A percentile compares a stretch with the other conserved stretches of the same genome.
Conservation (phyloP, 106 monocot genomes). For the Posidonia australis region DNA sequence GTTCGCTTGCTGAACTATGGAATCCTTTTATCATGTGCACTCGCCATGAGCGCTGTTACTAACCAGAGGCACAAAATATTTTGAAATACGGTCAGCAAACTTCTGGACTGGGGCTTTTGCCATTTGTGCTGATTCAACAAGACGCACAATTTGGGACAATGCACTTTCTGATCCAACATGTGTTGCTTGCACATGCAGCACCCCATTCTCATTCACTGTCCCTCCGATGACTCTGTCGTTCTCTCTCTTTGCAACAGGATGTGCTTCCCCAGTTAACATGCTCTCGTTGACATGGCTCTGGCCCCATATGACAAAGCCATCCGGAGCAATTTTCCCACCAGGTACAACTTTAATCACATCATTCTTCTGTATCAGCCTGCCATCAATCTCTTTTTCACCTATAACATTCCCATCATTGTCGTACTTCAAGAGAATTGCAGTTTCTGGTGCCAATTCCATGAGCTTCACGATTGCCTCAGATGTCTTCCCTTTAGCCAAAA, state of each 20-base stretch:
- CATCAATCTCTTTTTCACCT: conserved; percentile 65
- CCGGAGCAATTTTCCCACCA: conserved; percentile 71
- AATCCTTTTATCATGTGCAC: no score
- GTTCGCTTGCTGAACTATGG: no score
- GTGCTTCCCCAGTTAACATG: conserved; percentile 93
- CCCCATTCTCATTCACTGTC: conserved; percentile 84
- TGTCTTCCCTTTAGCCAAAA: conserved; percentile 85
- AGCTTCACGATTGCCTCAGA: conserved; percentile 82
- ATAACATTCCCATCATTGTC: conserved; percentile 47
- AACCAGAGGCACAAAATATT: conserved; percentile 79
- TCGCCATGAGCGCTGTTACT: no score
- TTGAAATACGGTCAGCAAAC: conserved; percentile 81
- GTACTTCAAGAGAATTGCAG: conserved; percentile 47
- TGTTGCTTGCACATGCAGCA: conserved; percentile 66
- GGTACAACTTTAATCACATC: conserved; percentile 76
- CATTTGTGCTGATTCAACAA: conserved; percentile 92
- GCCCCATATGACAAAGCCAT: conserved; percentile 84
- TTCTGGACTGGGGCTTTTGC: conserved; percentile 91
- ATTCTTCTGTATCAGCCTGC: conserved; percentile 70
- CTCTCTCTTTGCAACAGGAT: conserved; percentile 63
- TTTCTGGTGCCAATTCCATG: conserved; percentile 82
- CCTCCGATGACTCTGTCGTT: conserved; percentile 79
- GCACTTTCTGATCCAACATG: conserved; percentile 77
- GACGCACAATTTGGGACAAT: conserved; percentile 67
- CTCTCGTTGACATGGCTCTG: conserved; percentile 90